Base-by-base conservation (phyloP, 78 protist genomes). In the Mantamonas sphyraenae region DNA sequence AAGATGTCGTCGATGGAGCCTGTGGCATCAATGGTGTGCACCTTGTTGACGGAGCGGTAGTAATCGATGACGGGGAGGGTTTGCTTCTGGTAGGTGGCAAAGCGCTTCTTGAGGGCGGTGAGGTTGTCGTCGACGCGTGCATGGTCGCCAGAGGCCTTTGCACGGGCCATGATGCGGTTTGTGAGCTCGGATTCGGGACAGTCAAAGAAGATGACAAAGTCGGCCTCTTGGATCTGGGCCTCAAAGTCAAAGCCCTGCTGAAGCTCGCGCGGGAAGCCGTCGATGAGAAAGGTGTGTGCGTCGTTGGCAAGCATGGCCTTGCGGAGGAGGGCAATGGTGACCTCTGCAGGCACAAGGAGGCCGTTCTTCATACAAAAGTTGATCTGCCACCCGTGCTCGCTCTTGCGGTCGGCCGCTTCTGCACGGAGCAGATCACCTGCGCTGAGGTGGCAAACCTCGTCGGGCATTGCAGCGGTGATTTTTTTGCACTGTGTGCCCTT, bases 351-450 rank as follows among this genome's bases (percentile, higher is more conserved):
- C 20, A 85, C 95, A 8, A 84, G 64, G 43, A 22, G 31, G 38
- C 85, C 79, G 50, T 72, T 75, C 38, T 61, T 60, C 56, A 79
- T 79, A 33, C 28, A 43, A 19, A 19, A 4, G 20, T 60, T 65
- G 67, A 82, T 82, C 70, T 70, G 26, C 40, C 43, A 66, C 34
- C 88, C 91, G 56, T 79, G 39, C 20, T 55, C 42, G 24, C 84
- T 71, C 60, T 84, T 85, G 16, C 73, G 47, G 34, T 22, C 7
- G n/a, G n/a, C n/a, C 39, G 40, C 34, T 72, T 84, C 96, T 3
- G 79, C 84, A 55, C 96, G 86, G 38, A 92, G 83, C 34, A 92
- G 79, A 26, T 92, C 96, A 33, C 96, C 96, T 2, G 96, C 96
- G 31, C 86, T 76, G 58, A 92, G 61, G 64, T 92, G 96, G 3